A percentile compares a stretch with the other conserved stretches of the same genome.
These are phyloP conservation scores for Hanseniaspora osmophila DNA, from an alignment of 805 yeast species.

Conservation along the genomic window DNA sequence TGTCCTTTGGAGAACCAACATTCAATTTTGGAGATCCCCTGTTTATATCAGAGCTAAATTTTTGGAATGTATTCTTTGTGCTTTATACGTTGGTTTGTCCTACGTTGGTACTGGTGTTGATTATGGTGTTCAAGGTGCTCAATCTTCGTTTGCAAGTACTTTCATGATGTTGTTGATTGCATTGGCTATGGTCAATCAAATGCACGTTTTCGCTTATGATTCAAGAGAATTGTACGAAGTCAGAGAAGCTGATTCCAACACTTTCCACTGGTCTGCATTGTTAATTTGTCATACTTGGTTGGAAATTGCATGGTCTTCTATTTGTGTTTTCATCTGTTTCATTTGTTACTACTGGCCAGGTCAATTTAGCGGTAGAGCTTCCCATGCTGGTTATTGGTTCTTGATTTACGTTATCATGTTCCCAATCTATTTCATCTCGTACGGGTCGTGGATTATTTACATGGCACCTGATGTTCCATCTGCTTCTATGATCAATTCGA, in stretches of 20 bases:
- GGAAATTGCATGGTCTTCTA: conserved; percentile 34
- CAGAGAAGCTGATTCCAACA: conserved; percentile 59
- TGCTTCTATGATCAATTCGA: conserved; percentile 28
- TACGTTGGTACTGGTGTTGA: conserved; percentile 42
- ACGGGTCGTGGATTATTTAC: conserved; percentile 39
- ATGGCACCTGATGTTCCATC: conserved; percentile 30
- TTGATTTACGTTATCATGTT: conserved; percentile 34
- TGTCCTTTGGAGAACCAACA: conserved; percentile 37
- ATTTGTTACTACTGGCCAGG: conserved; percentile 38
- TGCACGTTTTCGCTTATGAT: conserved; percentile 43
- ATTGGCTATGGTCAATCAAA: conserved; percentile 44
- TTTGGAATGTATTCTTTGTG: conserved; percentile 35
- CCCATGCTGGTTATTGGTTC: conserved; percentile 39
- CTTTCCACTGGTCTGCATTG: conserved; percentile 54
- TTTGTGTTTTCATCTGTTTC: conserved; percentile 30
- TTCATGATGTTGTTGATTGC: conserved; percentile 42
- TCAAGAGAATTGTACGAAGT: conserved; percentile 57
- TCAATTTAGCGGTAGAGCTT: conserved; percentile 28
- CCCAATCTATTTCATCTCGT: conserved; percentile 35
- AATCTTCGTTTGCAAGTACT: conserved; percentile 46
- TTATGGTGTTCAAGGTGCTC: conserved; percentile 48
- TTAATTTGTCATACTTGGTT: conserved; percentile 29
- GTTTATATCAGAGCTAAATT: conserved; percentile 43
- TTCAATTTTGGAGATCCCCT: conserved; percentile 56
- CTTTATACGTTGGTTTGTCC: conserved; percentile 55